Evolutionary conservation across 2,329 filamentous ascomycete species (phyloP), one percentile per base, ranked within the genome.

Genomic region (Lecanoromycetidae sp.): DNA sequence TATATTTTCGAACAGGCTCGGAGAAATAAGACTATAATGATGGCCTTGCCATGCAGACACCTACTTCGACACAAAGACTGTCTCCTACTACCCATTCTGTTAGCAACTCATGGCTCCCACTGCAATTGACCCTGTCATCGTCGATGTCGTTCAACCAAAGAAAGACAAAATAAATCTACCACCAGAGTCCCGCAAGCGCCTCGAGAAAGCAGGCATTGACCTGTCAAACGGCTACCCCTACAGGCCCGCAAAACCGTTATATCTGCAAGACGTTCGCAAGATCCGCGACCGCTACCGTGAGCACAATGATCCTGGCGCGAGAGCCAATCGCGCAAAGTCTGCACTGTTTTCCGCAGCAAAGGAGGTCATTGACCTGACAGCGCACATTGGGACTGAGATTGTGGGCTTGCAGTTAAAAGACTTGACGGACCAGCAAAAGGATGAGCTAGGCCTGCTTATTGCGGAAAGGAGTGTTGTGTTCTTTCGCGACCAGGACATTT

Each of bases 161-260:
- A 85, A 84, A 56, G 79, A 84, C 57, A 78, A 65, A 0, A 67
- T 87, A 1, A 71, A 69, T 1, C 66, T 86, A 5, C 82, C 82
- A 2, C 69, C 69, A 8, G 56, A 73, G 1, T 66, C 80, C 1
- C 69, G 71, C 1, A 65, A 25, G 13, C 43, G 43, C 17, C 68
- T 86, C 0, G 74, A 77, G 54, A 84, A 82, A 52, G 80, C 79
- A 0, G 80, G 78, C 1, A 72, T 86, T 44, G 80, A 87, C 57
- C 67, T 86, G 2, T 81, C 78, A 1, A 65, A 76, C 1, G 82
- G 82, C 0, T 86, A 86, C 54, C 82, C 82, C 0, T 84, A 85
- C 56, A 75, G 80, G 0, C 81, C 81, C 1, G 72, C 76, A 0
- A 71, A 71, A 39, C 82, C 82, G 0, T 65, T 85, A 1, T 86